Conservation (phyloP, 805 yeast genomes). For the Candida khao-thaluensis region DNA sequence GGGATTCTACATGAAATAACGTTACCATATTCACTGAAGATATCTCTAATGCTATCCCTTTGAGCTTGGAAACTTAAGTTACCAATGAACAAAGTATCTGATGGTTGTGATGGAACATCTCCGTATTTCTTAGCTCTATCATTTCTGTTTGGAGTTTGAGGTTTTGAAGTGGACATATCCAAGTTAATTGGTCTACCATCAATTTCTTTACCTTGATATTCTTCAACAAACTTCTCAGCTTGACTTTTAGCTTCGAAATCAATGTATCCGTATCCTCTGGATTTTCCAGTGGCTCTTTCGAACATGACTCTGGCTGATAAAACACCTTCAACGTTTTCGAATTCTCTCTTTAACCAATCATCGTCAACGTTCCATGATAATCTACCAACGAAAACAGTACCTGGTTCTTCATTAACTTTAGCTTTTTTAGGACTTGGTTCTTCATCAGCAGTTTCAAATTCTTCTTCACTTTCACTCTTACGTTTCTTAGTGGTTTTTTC, state of each 20-base stretch:
- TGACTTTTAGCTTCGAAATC: constrained; percentile 75
- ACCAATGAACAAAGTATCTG: constrained; percentile 95
- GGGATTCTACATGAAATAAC: constrained; percentile 92
- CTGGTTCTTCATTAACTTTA: constrained; percentile 65
- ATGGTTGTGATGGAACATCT: constrained; percentile 86
- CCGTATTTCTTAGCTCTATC: constrained; percentile 90
- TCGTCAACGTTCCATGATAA: constrained; percentile 97
- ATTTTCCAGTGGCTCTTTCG: constrained; percentile 89
- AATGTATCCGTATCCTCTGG: constrained; percentile 97
- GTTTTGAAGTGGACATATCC: constrained; percentile 86
- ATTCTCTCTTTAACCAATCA: constrained; percentile 87
- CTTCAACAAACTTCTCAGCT: constrained; percentile 84
- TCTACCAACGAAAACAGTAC: constrained; percentile 94
- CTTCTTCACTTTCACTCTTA: constrained; percentile 38
- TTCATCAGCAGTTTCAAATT: constrained; percentile 33
- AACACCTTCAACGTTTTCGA: constrained; percentile 80
- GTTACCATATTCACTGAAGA: constrained; percentile 76
- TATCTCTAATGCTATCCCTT: constrained; percentile 71
- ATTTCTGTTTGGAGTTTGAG: constrained; percentile 53
- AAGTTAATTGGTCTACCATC: constrained; percentile 96
- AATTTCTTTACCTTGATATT: constrained; percentile 88
- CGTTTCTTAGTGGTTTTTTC: constrained; percentile 35
- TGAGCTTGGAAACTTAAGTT: constrained; percentile 89
- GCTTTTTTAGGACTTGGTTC: constrained; percentile 51
- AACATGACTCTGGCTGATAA: constrained; percentile 86